Conservation (phyloP, 495 filamentous ascomycete species). For the Neurospora sp. region DNA sequence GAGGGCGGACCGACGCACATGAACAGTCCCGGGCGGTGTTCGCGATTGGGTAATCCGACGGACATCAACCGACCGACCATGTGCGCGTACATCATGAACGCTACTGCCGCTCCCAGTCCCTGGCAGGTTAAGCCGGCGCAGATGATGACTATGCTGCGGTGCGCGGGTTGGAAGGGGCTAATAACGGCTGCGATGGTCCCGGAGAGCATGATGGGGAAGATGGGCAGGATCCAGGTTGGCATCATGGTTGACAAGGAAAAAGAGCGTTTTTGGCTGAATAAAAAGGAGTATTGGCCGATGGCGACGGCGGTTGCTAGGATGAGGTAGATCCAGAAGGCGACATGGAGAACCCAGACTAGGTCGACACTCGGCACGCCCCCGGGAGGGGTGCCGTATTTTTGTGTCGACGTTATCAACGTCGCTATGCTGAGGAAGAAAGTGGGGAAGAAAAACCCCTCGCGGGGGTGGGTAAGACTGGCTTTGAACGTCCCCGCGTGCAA, state of each 20-base stretch:
- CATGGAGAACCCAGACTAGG: conserved; percentile 27
- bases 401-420: conserved; percentile 51
- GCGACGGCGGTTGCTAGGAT: conserved; percentile 33
- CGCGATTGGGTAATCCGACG: conserved; percentile 40
- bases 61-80: conserved; percentile 55
- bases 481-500: conserved; percentile 41
- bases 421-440: conserved; percentile 59
- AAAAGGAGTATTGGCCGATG: conserved; percentile 40
- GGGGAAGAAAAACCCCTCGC: conserved; percentile 59
- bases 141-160: conserved; percentile 33
- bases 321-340: conserved; percentile 46
- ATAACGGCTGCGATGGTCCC: conserved; percentile 42
- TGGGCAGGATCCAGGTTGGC: conserved; percentile 49
- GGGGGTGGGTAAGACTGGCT: conserved; percentile 47
- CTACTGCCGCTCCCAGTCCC: conserved; percentile 41
- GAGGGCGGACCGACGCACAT: conserved; percentile 60
- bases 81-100: conserved; percentile 46
- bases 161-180: conserved; percentile 32
- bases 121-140: conserved; percentile 43
- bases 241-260: conserved; percentile 35
- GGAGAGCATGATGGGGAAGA: conserved; percentile 46
- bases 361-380: conserved; percentile 24
- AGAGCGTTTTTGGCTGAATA: conserved; percentile 33
- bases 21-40: conserved; percentile 53
- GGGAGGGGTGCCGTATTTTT: conserved; percentile 44